Evolutionary conservation across 2,329 filamentous ascomycete species (phyloP), one percentile per base, ranked within the genome.

Genomic region (Gaeumannomyces sp.): DNA sequence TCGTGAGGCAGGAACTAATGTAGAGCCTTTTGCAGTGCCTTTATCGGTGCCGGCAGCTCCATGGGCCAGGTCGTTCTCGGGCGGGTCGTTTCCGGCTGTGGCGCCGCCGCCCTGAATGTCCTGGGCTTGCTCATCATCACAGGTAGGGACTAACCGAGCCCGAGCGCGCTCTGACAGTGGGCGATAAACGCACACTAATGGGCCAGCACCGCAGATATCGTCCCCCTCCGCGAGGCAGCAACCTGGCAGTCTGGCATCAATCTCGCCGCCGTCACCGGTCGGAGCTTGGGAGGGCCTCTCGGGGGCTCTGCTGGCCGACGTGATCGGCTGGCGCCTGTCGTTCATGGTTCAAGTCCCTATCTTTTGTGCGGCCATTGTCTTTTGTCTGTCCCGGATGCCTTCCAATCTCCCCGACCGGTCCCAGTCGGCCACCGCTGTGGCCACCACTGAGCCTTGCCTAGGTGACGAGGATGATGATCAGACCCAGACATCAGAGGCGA

Each of bases 251-350:
- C 80, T 14, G 83, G 82, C 65, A 75, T 83, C 65, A 85, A 85
- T 59, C 76, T 85, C 0, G 78, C 81, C 11, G 78, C 80, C 14
- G 84, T 82, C 0, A 76, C 77, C 2, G 83, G 82, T 2, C 76
- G 83, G 50, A 83, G 81, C 60, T 69, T 84, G 0, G 83, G 83
- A 1, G 83, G 82, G 0, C 83, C 83, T 3, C 65, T 88, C 0
- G 88, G 87, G 1, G 88, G 87, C 2, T 83, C n/a, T 79, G 70
- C 73, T 89, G 2, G 83, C 85, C 0, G 85, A 89, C 67, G 80
- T 81, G 0, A 79, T 89, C 22, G 87, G 87, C n/a, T 90, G 87
- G 88, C 77, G 88, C 73, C 88, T 86, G 86, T 85, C 84, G 0
- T 89, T 89, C 69, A 70, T 83, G 0, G 79, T 80, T 5, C 86